phyloP scores from a whole-genome alignment of 805 yeast species.

The Candida ponderosae region DNA sequence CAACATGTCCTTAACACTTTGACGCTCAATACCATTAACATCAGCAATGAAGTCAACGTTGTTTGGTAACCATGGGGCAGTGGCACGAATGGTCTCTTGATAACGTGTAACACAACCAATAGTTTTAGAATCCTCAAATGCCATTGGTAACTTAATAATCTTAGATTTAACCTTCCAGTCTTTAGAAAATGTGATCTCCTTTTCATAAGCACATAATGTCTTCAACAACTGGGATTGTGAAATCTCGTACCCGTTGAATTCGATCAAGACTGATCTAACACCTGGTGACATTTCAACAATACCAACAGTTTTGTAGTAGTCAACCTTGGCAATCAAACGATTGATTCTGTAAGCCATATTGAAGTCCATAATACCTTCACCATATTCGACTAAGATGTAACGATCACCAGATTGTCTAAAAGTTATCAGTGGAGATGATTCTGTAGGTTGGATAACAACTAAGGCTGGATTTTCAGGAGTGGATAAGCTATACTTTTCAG shows the following conservation, averaged over 20 bases:
- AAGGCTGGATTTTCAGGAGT: constrained; percentile 66
- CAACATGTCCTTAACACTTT: constrained; percentile 73
- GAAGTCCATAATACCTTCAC: constrained; percentile 81
- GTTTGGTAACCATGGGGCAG: constrained; percentile 97
- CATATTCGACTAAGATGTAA: constrained; percentile 86
- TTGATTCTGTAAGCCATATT: constrained; percentile 81
- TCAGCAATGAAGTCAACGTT: constrained; percentile 92
- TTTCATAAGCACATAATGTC: constrained; percentile 65
- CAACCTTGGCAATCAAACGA: constrained; percentile 68
- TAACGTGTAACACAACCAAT: constrained; percentile 86
- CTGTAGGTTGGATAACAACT: constrained; percentile 37
- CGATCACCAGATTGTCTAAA: constrained; percentile 98
- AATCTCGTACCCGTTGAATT: constrained; percentile 59
- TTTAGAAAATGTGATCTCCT: constrained; percentile 62
- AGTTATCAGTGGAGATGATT: constrained; percentile 59
- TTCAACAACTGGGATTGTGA: constrained; percentile 56
- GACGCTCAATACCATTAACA: constrained; percentile 74
- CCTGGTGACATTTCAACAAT: constrained; percentile 96
- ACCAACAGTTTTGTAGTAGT: constrained; percentile 59
- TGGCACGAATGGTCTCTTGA: constrained; percentile 84
- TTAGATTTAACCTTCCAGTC: constrained; percentile 86
- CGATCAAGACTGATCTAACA: constrained; percentile 89
- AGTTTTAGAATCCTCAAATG: constrained; percentile 88
- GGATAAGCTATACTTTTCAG: constrained; percentile 25
- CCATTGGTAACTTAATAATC: constrained; percentile 84